A percentile compares a stretch with the other conserved stretches of the same genome.
phyloP scores from a whole-genome alignment of 2,329 filamentous ascomycete genomes.

The Botrytis fragariae region DNA sequence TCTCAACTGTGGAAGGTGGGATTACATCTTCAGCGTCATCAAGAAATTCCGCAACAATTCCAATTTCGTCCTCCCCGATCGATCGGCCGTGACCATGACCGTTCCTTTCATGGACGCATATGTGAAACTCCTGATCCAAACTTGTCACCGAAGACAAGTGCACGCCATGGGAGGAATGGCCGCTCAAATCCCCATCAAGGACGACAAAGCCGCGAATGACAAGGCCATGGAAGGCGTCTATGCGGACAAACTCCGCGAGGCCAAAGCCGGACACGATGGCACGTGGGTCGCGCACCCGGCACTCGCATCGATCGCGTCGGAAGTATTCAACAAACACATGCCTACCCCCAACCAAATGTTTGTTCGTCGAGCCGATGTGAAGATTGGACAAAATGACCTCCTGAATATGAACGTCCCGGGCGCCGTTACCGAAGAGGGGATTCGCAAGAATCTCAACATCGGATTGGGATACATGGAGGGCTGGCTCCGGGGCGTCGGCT shows the following conservation, averaged over 20 bases:
- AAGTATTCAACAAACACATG: constrained; percentile 98
- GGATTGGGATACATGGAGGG: constrained; percentile 98
- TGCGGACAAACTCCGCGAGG: constrained; percentile 94
- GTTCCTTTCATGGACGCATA: constrained; percentile 98
- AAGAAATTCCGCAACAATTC: constrained; percentile 98
- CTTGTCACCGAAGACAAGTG: constrained; percentile 93
- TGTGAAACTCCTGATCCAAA: constrained; percentile 95
- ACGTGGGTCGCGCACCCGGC: constrained; percentile 98
- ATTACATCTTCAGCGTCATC: constrained; percentile 99
- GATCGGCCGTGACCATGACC: constrained; percentile 91
- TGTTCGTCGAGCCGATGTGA: constrained; percentile 83
- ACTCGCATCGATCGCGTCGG: constrained; percentile 80
- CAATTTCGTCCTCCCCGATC: constrained; percentile 90
- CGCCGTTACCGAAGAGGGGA: constrained; percentile 86
- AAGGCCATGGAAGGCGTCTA: constrained; percentile 90
- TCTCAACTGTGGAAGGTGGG: constrained; percentile 97
- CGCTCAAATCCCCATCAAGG: constrained; percentile 97
- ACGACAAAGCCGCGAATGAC: constrained; percentile 86
- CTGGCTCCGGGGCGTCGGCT: constrained; percentile 92
- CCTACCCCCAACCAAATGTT: constrained; percentile 97
- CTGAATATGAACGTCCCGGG: constrained; percentile 98
- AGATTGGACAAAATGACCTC: constrained; percentile 82
- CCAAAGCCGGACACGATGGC: constrained; percentile 88
- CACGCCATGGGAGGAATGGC: constrained; percentile 99
- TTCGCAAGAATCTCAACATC: constrained; percentile 96